Conservation (phyloP, 176 grass and related monocot species). For the Ensete glaucum region DNA sequence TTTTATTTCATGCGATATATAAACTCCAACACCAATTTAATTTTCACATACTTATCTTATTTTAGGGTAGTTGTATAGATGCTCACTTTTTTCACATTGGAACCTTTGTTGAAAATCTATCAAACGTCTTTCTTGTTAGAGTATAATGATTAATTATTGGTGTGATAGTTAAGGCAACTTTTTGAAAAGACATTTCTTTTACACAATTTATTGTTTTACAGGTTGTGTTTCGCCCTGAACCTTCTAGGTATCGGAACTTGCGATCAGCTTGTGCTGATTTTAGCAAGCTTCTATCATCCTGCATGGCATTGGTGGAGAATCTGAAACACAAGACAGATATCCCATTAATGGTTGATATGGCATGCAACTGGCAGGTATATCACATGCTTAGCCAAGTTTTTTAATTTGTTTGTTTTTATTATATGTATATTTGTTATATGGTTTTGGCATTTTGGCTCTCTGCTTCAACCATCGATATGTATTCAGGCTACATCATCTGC, state of each 20-base stretch:
- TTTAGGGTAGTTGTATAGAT: no score
- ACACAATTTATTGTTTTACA: slow-evolving; percentile 17
- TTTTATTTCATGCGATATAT: no score
- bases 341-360: slow-evolving; percentile 42
- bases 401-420: slow-evolving; percentile 6
- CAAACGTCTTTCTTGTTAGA: no score
- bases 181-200: no score
- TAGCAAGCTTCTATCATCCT: slow-evolving; percentile 36
- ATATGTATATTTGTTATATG: background rate
- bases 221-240: slow-evolving; percentile 74
- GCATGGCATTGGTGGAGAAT: slow-evolving; percentile 34
- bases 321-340: slow-evolving; percentile 34
- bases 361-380: slow-evolving; percentile 78
- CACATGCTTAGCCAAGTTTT: slow-evolving; percentile 15
- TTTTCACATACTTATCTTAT: no score
- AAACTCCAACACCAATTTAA: no score
- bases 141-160: background rate
- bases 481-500: slow-evolving; percentile 52
- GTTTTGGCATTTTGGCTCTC: background rate
- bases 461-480: slow-evolving; percentile 1
- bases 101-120: no score
- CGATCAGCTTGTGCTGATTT: slow-evolving; percentile 62
- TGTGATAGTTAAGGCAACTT: background rate
- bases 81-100: no score
- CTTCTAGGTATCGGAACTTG: slow-evolving; percentile 52